Conservation (phyloP, 2,329 filamentous ascomycete species). For the Aspergillus ustus region DNA sequence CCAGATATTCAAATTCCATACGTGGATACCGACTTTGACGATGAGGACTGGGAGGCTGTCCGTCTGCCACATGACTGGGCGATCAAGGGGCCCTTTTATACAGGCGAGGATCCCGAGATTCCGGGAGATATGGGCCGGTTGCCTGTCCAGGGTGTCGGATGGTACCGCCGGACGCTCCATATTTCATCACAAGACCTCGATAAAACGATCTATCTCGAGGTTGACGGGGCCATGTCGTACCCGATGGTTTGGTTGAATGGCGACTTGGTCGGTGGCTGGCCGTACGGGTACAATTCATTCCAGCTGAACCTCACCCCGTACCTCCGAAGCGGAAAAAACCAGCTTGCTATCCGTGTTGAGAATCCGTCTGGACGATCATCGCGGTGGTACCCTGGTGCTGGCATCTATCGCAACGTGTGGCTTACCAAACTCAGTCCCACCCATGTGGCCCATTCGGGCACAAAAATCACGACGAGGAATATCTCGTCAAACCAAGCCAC, state of each 20-base stretch:
- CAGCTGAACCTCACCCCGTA: slow-evolving; percentile 9
- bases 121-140: background rate
- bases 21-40: no score
- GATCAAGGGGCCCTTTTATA: background rate
- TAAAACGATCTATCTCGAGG: background rate
- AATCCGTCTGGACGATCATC: slow-evolving; percentile 8
- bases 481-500: background rate
- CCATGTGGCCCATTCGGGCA: slow-evolving; percentile 9
- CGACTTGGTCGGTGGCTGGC: slow-evolving; percentile 8
- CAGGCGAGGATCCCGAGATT: background rate
- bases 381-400: slow-evolving; percentile 15
- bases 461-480: background rate
- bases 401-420: slow-evolving; percentile 15
- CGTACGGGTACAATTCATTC: slow-evolving; percentile 9
- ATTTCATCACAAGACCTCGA: background rate
- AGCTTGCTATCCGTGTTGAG: slow-evolving; percentile 9
- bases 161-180: slow-evolving; percentile 6
- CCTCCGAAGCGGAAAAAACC: background rate
- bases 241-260: slow-evolving; percentile 15
- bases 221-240: slow-evolving; percentile 14
- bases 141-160: slow-evolving; percentile 9
- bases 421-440: slow-evolving; percentile 4
- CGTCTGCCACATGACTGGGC: slow-evolving; percentile 13
- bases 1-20: no score
- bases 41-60: background rate